phyloP scores from a whole-genome alignment of 805 yeast genomes.

The Scheffersomyces coipomensis region DNA sequence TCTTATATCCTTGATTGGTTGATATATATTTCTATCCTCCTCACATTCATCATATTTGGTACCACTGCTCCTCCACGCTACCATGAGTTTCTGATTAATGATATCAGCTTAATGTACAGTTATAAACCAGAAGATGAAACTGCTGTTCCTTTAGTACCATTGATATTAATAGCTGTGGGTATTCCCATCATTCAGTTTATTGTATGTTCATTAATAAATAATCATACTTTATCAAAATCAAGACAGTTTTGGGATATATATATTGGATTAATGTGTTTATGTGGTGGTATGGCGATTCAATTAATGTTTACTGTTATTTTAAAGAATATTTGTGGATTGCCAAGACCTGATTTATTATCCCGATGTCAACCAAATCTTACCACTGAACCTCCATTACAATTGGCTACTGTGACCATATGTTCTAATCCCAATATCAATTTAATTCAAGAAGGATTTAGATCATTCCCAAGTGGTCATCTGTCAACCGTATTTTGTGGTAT shows the following conservation, averaged over 20 bases:
- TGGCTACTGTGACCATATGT: slow-evolving; percentile 17
- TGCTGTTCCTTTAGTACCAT: slow-evolving; percentile 25
- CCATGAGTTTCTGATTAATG: slow-evolving; percentile 39
- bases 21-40: slow-evolving; percentile 17
- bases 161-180: slow-evolving; percentile 25
- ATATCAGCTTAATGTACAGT: slow-evolving; percentile 27
- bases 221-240: slow-evolving; percentile 10
- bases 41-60: slow-evolving; percentile 28
- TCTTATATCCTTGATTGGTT: slow-evolving; percentile 18
- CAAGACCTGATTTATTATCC: slow-evolving; percentile 25
- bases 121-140: slow-evolving; percentile 32
- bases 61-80: slow-evolving; percentile 30
- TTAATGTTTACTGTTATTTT: slow-evolving; percentile 32
- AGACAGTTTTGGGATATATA: slow-evolving; percentile 42
- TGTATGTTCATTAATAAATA: slow-evolving; percentile 12
- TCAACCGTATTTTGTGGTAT: slow-evolving; percentile 30
- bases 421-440: slow-evolving; percentile 9
- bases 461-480: slow-evolving; percentile 30
- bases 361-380: slow-evolving; percentile 19
- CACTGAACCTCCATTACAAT: slow-evolving; percentile 4
- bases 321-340: slow-evolving; percentile 26
- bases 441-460: slow-evolving; percentile 23
- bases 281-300: slow-evolving; percentile 38
- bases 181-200: slow-evolving; percentile 31
- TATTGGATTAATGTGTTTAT: slow-evolving; percentile 29